phyloP scores from a whole-genome alignment of 1,284 basidiomycete species.

The Golubevia sp. region DNA sequence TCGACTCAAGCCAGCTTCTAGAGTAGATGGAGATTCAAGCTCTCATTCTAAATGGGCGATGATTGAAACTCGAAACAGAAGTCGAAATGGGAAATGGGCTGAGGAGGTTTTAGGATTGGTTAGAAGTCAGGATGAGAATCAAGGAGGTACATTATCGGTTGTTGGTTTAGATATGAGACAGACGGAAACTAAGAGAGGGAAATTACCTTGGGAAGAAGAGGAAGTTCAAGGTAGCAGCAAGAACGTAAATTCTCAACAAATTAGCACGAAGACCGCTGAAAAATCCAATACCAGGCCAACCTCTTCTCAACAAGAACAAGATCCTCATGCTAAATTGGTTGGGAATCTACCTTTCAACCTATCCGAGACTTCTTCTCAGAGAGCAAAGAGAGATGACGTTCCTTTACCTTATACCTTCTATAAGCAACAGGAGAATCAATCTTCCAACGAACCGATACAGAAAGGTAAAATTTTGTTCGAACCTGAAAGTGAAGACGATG shows the following conservation, averaged over 20 bases:
- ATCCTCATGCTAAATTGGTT: background rate
- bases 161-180: too few relatives aligned
- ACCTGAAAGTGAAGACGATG: constrained; percentile 50
- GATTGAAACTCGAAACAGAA: too few relatives aligned
- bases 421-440: constrained; percentile 10
- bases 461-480: constrained; percentile 51
- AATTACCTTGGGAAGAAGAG: background rate
- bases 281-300: constrained; percentile 5
- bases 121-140: too few relatives aligned
- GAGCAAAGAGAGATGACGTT: constrained; percentile 32
- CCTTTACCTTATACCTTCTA: constrained; percentile 43
- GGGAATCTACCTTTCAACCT: constrained; percentile 38
- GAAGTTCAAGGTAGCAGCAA: constrained; percentile 1
- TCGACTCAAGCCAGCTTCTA: background rate
- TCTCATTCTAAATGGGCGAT: background rate
- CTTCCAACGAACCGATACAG: constrained; percentile 24
- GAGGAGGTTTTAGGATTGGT: too few relatives aligned
- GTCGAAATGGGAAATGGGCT: too few relatives aligned
- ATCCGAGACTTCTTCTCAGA: constrained; percentile 30
- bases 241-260: background rate
- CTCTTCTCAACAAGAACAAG: constrained; percentile 3
- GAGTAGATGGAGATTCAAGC: constrained; percentile 5
- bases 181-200: too few relatives aligned
- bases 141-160: too few relatives aligned
- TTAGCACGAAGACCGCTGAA: background rate